Percentiles rank a stretch among this genome's conserved stretches.
These are phyloP conservation scores for Polygonum aviculare DNA, from an alignment of 148 eudicot species.

Conservation along the genomic window DNA sequence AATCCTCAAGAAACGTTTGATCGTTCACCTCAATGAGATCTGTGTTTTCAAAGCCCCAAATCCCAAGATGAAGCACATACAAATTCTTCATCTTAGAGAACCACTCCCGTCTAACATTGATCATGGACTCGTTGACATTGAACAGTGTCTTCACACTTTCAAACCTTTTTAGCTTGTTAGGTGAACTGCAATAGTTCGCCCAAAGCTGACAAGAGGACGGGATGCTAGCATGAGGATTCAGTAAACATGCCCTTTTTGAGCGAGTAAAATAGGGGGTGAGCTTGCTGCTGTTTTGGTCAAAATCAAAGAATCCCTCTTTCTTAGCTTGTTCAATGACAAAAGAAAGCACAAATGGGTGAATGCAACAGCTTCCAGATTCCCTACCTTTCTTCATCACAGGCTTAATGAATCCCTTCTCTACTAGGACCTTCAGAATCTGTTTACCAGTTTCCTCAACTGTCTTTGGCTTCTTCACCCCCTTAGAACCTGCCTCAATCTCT, in stretches of 20 bases:
- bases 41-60: conserved; percentile 24
- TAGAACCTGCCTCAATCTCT: background rate
- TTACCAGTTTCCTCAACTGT: background rate
- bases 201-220: background rate
- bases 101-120: conserved; percentile 23
- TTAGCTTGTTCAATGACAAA: background rate
- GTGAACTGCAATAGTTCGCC: background rate
- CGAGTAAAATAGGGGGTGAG: background rate
- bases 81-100: conserved; percentile 27
- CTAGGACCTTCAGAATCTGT: background rate
- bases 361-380: background rate
- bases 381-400: background rate
- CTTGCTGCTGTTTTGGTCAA: background rate
- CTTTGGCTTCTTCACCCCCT: background rate
- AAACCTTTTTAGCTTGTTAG: background rate
- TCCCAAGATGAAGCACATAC: conserved; percentile 36
- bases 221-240: background rate
- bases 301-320: background rate
- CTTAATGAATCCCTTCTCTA: background rate
- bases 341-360: background rate
- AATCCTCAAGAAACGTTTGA: conserved; percentile 16
- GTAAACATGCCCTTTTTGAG: background rate
- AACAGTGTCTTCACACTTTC: conserved; percentile 7
- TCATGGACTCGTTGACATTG: conserved; percentile 23
- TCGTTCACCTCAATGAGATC: conserved; percentile 38